Evolutionary conservation across 345 rosid species (phyloP), one percentile per base, ranked within the genome.

Genomic region (Gossypium bickii): DNA sequence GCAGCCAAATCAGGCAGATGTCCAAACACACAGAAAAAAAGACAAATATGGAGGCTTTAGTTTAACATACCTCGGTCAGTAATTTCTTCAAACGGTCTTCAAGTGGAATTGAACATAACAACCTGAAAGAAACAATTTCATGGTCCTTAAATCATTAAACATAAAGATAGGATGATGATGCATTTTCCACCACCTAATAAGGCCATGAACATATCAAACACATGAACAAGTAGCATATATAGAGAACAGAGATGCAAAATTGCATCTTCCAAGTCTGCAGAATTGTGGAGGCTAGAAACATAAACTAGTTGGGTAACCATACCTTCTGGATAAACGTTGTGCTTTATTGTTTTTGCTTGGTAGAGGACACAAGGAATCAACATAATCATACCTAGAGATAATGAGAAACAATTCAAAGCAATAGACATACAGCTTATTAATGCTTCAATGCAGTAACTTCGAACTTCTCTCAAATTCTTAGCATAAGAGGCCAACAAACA

Each of bases 61-160:
- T 51, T 69, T 27, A 73, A 87, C 91, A 80, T 51, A 94, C 97
- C 98, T 93, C 87, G 53, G 78, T 77, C 47, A 95, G 88, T 80
- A 95, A 56, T 81, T 81, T 90, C 88, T 86, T 80, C 59, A 93
- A 12, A 18, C 92, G 95, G 70, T 90, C 96, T 77, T 88, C 90
- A 57, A 86, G 79, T 12, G 98, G 83, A 80, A 88, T 69, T 38
- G 90, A 81, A 67, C 85, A 82, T 78, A 95, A 82, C 60, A 18
- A 73, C 92, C 98, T 94, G 97, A 78, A 86, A 74, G 73, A 60
- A 75, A 75, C 78, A 68, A 74, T 47, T 38, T 15, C 70, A 49
- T 24, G 16, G 70, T 25, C 49, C 57, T 71, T 24, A 38, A 59
- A 66, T 34, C 34, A 52, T 45, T 56, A 27, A n/a, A 77, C 53